Conservation (phyloP, 345 rosid species). For the Camelina laxa region DNA sequence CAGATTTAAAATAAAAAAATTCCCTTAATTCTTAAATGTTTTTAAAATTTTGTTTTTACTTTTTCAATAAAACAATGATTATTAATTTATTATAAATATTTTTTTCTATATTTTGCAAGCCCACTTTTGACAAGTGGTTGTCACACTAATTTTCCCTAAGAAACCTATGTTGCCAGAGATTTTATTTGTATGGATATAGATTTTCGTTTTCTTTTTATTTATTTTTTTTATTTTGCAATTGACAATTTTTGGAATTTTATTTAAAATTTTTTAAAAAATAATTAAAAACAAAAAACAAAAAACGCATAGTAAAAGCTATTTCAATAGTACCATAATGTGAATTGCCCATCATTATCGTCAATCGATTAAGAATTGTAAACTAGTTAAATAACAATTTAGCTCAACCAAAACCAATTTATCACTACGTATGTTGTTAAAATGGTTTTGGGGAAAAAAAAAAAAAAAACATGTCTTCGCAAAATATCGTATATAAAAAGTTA, state of each 20-base stretch:
- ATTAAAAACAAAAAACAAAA: neutral
- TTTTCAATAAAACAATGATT: neutral
- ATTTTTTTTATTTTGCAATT: no score
- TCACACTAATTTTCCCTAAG: neutral
- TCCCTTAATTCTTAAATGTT: no score
- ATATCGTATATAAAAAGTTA: no score
- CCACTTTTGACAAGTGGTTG: neutral
- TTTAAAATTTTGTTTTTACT: neutral
- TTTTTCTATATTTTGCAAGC: neutral
- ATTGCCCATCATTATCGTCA: neutral
- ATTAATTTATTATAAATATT: neutral
- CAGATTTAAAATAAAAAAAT: no score
- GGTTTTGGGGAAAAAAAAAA: neutral
- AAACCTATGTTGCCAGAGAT: slow-evolving; percentile 3
- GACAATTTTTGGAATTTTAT: neutral
- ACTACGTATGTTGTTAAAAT: neutral
- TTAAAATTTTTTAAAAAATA: no score
- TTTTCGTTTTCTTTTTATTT: neutral
- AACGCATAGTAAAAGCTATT: neutral
- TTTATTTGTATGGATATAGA: neutral
- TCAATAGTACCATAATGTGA: neutral
- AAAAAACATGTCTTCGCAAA: neutral
- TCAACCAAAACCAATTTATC: no score
- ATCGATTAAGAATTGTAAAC: neutral
- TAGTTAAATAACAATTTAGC: neutral